Base-by-base conservation (phyloP, 345 rosid species). In the Pelargonium nanum region DNA sequence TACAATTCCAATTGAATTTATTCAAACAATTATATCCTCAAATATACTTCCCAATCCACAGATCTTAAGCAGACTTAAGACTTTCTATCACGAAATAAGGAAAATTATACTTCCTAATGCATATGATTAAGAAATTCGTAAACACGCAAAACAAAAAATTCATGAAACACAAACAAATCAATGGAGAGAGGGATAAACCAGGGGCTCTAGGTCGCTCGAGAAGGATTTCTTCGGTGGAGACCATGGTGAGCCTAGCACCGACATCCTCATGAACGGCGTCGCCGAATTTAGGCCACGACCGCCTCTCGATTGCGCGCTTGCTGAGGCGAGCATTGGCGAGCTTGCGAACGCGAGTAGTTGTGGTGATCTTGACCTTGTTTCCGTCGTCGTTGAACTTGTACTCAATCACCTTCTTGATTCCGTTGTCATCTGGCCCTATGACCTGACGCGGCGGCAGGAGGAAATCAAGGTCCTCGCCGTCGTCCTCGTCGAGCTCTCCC, bases 401-500 rank as follows among this genome's bases (percentile, higher is more conserved):
- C 64, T 81, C 87, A n/a, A 83, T 83, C 45, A 82, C 86, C 48
- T 72, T 83, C 67, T 81, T 88, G 50, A 88, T 68, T 12, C 98
- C 98, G 64, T 75, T 76, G 60, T 86, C 84, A 61, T 88, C 98
- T 1, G 95, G 96, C 1, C 96, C 96, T 22, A 80, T 65, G 58
- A 86, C 88, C 19, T 83, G 85, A 24, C 69, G 74, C 0, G 92
- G 96, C 48, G 92, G 98, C 50, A 91, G 74, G 6, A 88, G 76
- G 61, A 81, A 86, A 64, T 80, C 89, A 19, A 84, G 66, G 62
- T 83, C 83, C 73, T 80, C 95, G 12, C 75, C 87, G 12, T 83
- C 88, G 53, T 88, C 90, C 61, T 82, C 85, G 5, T 77, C 88
- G 54, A 88, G 72, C 58, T 91, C 95, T 0, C 82, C 88, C 98